Evolutionary conservation across 495 filamentous ascomycete genomes (phyloP).

Genomic region (Bathelium albidoporum): DNA sequence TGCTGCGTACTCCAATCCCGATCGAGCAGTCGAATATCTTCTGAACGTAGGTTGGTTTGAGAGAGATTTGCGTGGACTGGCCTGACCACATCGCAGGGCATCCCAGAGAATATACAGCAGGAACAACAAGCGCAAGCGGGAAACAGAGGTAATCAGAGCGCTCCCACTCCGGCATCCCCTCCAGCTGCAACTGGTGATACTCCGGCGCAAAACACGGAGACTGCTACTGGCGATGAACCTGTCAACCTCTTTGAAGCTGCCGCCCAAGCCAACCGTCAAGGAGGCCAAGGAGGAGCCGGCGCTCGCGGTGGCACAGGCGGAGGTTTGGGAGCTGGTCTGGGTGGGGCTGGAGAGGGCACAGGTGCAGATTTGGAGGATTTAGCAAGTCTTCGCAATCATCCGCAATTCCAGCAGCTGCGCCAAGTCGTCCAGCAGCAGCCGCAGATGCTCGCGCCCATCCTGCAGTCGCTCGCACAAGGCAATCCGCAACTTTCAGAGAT

Average conservation of each 20-base stretch:
- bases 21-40: constrained; percentile 93
- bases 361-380: constrained; percentile 58
- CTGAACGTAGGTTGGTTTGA: constrained; percentile 53
- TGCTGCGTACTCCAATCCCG: constrained; percentile 91
- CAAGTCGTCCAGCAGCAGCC: constrained; percentile 96
- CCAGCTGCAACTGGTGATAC: constrained; percentile 25
- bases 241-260: constrained; percentile 94
- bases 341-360: constrained; percentile 22
- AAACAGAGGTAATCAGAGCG: constrained; percentile 12
- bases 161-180: constrained; percentile 19
- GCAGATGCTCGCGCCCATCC: constrained; percentile 93
- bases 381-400: constrained; percentile 90
- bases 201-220: constrained; percentile 20
- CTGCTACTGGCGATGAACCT: constrained; percentile 51
- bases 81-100: constrained; percentile 49
- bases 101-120: constrained; percentile 70
- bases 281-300: constrained; percentile 39
- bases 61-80: neutral
- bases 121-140: constrained; percentile 41
- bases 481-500: constrained; percentile 89
- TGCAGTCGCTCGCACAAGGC: constrained; percentile 90
- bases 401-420: constrained; percentile 93
- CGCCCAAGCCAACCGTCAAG: constrained; percentile 54
- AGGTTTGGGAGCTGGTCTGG: constrained; percentile 19
- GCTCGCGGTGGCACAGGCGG: constrained; percentile 41